Conservation (phyloP, 2,329 filamentous ascomycete genomes). For the Thelonectria discophora region DNA sequence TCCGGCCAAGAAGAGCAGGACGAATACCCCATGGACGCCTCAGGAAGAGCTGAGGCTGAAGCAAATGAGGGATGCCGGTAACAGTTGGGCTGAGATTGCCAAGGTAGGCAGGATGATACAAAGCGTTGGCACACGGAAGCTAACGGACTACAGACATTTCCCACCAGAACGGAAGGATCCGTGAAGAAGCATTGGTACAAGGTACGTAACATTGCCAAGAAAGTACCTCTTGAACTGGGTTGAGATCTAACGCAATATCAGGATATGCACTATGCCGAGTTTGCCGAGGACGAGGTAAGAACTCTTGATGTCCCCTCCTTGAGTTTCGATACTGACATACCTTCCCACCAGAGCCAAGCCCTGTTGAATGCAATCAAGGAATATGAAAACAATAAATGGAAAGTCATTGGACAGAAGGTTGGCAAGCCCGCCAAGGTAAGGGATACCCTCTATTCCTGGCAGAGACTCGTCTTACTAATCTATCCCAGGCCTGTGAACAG, state of each 20-base stretch:
- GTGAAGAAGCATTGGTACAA: slow-evolving; percentile 99
- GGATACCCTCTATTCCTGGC: background rate
- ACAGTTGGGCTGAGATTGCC: slow-evolving; percentile 97
- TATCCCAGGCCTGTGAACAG: slow-evolving; percentile 65
- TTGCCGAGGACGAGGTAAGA: slow-evolving; percentile 93
- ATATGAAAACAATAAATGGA: slow-evolving; percentile 99
- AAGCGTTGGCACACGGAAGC: slow-evolving; percentile 5
- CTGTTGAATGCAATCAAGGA: slow-evolving; percentile 96
- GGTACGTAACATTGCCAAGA: slow-evolving; percentile 56
- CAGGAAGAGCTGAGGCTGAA: slow-evolving; percentile 93
- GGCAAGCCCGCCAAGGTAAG: slow-evolving; percentile 90
- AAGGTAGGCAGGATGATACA: slow-evolving; percentile 74
- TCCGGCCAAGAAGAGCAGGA: slow-evolving; percentile 88
- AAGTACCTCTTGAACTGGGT: background rate
- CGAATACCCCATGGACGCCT: slow-evolving; percentile 98
- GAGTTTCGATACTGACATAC: slow-evolving; percentile 33
- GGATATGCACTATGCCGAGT: slow-evolving; percentile 99
- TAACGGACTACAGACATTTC: slow-evolving; percentile 76
- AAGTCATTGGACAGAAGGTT: slow-evolving; percentile 94
- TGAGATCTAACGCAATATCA: slow-evolving; percentile 47
- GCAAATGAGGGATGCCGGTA: slow-evolving; percentile 90
- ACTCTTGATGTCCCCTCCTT: slow-evolving; percentile 27
- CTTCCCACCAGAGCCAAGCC: slow-evolving; percentile 69
- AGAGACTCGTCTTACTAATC: slow-evolving; percentile 5
- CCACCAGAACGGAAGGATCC: slow-evolving; percentile 91